Conservation (phyloP, 208 protist genomes). For the Leishmania mexicana region DNA sequence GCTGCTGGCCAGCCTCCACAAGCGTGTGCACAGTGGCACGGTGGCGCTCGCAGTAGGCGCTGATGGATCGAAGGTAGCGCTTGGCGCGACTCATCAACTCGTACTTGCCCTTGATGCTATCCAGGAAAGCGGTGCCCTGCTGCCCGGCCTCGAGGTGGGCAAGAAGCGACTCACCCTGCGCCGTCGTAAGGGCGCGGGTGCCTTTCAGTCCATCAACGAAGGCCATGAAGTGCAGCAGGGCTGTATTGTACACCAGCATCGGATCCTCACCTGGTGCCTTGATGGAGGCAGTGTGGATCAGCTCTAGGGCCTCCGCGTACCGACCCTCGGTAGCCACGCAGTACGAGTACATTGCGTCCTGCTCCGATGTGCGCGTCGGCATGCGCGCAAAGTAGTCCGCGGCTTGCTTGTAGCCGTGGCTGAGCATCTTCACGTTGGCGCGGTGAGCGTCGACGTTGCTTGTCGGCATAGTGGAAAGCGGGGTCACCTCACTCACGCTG, state of each 20-base stretch:
- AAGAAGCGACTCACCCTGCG: constrained; percentile 46
- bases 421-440: constrained; percentile 77
- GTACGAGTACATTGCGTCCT: constrained; percentile 72
- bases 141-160: constrained; percentile 45
- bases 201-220: constrained; percentile 52
- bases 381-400: constrained; percentile 69
- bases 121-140: constrained; percentile 36
- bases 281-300: constrained; percentile 38
- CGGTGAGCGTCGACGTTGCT: constrained; percentile 59
- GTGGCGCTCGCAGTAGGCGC: constrained; percentile 61
- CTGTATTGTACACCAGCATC: constrained; percentile 75
- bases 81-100: constrained; percentile 40
- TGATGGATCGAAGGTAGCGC: constrained; percentile 35
- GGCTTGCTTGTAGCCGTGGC: constrained; percentile 77
- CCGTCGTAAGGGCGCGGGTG: constrained; percentile 38
- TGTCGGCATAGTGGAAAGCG: constrained; percentile 60
- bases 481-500: constrained; percentile 64
- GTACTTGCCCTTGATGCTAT: constrained; percentile 27
- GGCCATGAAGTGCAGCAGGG: constrained; percentile 70
- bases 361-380: constrained; percentile 40
- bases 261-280: constrained; percentile 30
- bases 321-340: constrained; percentile 65
- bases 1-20: constrained; percentile 48
- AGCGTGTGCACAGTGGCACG: constrained; percentile 46
- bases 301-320: constrained; percentile 64